Evolutionary conservation across 495 filamentous ascomycete genomes (phyloP).

Genomic region (Penicillium cinerascens): DNA sequence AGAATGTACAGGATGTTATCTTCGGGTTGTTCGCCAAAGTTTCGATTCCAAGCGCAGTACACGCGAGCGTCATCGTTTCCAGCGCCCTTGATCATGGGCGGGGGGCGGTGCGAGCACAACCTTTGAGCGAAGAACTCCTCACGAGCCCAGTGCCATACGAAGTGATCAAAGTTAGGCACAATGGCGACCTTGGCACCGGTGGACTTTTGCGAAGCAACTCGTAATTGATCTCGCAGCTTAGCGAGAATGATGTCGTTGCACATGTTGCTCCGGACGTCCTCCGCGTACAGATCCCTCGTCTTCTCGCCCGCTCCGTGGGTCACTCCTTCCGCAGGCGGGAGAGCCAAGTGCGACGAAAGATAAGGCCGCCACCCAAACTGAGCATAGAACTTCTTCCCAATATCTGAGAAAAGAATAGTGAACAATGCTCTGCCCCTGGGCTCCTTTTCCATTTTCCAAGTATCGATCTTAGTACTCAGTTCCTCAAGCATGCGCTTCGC

Average conservation of each 20-base stretch:
- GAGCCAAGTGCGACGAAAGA: constrained; percentile 63
- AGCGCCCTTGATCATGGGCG: constrained; percentile 65
- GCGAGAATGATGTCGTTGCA: constrained; percentile 32
- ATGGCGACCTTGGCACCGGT: constrained; percentile 55
- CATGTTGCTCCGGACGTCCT: constrained; percentile 32
- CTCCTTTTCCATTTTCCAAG: constrained; percentile 47
- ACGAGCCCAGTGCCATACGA: constrained; percentile 81
- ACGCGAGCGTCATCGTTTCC: constrained; percentile 53
- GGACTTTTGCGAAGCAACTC: constrained; percentile 29
- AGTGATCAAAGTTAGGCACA: constrained; percentile 65
- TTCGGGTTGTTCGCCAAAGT: constrained; percentile 53
- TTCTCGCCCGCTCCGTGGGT: constrained; percentile 7
- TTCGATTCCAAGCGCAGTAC: constrained; percentile 81
- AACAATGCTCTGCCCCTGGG: constrained; percentile 46
- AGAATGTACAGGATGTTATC: constrained; percentile 77
- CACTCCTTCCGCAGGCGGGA: constrained; percentile 43
- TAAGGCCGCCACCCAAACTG: constrained; percentile 76
- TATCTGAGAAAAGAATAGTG: constrained; percentile 86
- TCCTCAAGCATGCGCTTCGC: constrained; percentile 67
- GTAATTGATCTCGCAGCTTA: constrained; percentile 33
- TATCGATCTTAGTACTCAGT: constrained; percentile 49
- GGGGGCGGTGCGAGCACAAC: constrained; percentile 32
- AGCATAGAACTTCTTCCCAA: constrained; percentile 90
- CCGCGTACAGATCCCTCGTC: constrained; percentile 23
- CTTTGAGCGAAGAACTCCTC: constrained; percentile 75